Base-by-base conservation (phyloP, 2,329 filamentous ascomycete genomes). In the Colletotrichum musicola region DNA sequence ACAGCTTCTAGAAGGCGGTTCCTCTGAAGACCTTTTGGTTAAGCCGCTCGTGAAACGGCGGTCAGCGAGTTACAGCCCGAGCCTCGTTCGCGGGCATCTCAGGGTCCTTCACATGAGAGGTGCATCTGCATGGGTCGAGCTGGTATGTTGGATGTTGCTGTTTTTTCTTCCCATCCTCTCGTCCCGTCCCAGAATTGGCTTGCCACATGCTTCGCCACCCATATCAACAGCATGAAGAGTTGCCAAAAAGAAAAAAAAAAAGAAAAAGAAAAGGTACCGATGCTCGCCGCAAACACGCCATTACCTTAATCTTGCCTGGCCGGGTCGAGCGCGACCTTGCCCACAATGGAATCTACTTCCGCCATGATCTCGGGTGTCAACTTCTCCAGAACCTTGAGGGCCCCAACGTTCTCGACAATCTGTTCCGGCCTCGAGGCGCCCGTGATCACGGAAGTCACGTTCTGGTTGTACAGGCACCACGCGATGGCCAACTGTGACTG, bases 401-500 rank as follows among this genome's bases (percentile, higher is more conserved):
- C 82, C 66, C 79, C 80, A 57, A 85, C 78, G 62, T 85, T 88
- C 72, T 87, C 84, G 18, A 82, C 79, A 42, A 88, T 80, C 76
- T 88, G 85, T 74, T 85, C 82, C 1, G 83, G 81, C 42, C 79
- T 79, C 62, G 82, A 86, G 2, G 86, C 86, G 4, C 85, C 85
- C 0, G 83, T 85, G 57, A 88, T 88, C 46, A 86, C 84, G 4
- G 81, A 83, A 51, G 81, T 84, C 18, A 88, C 84, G 58, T 86
- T 82, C n/a, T 81, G 79, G 73, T 88, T 88, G 78, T 85, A 86
- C 22, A 87, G 74, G 57, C 81, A 81, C 86, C 86, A 88, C 0
- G 86, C 85, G 2, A 88, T 74, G 13, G 86, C 84, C 5, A 88
- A 78, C 74, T 85, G 82, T 5, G 81, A 79, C 53, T 87, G 83